Conservation (phyloP, 805 yeast species). For the Diddensiella transvaalensis region DNA sequence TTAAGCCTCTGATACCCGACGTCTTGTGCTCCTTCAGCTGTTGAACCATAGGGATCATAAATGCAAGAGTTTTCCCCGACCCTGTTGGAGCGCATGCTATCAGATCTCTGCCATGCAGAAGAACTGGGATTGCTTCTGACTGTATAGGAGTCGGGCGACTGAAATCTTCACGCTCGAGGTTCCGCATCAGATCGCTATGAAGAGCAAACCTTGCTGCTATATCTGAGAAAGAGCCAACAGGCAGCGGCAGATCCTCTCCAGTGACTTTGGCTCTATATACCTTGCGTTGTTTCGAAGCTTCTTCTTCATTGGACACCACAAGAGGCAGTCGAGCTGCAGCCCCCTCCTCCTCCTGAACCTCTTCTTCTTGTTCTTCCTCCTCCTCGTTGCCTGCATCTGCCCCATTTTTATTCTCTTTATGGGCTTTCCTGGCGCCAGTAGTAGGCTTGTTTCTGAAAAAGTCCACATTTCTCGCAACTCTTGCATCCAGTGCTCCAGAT, state of each 20-base stretch:
- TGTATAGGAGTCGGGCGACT: slow-evolving; percentile 91
- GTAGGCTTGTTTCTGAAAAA: slow-evolving; percentile 59
- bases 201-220: slow-evolving; percentile 64
- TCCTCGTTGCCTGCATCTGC: not conserved
- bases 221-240: slow-evolving; percentile 86
- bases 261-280: slow-evolving; percentile 63
- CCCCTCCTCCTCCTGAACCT: slow-evolving; percentile 33
- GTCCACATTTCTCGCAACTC: slow-evolving; percentile 71
- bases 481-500: slow-evolving; percentile 41
- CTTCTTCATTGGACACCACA: slow-evolving; percentile 49
- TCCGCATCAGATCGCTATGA: slow-evolving; percentile 53
- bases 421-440: slow-evolving; percentile 11
- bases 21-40: slow-evolving; percentile 36
- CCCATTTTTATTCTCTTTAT: not conserved
- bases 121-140: slow-evolving; percentile 79
- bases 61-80: slow-evolving; percentile 94
- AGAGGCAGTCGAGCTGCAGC: slow-evolving; percentile 37
- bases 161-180: slow-evolving; percentile 66
- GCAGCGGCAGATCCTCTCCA: slow-evolving; percentile 86
- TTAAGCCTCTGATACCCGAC: slow-evolving; percentile 63
- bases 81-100: slow-evolving; percentile 98
- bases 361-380: slow-evolving; percentile 21
- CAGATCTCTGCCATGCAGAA: slow-evolving; percentile 67
- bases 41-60: slow-evolving; percentile 77
- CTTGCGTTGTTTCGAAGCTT: slow-evolving; percentile 61